phyloP scores from a whole-genome alignment of 1,284 basidiomycete species.

The Tremellales sp. region DNA sequence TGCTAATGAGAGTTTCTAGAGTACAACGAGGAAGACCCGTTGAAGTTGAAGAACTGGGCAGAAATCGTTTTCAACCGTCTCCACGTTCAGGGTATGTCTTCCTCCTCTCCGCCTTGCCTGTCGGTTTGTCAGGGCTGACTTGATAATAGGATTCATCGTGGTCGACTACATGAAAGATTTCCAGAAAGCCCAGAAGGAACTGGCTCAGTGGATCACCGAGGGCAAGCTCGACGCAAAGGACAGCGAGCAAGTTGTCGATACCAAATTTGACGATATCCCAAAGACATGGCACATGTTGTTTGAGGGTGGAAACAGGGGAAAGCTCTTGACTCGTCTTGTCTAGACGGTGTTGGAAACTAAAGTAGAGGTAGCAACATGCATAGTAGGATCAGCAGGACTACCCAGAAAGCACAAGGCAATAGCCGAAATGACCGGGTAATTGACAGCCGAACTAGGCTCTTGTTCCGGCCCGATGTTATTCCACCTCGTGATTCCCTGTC shows the following conservation, averaged over 20 bases:
- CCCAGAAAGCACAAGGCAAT: neutral
- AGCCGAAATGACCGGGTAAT: too few relatives aligned
- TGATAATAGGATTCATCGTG: slow-evolving; percentile 45
- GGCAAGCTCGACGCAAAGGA: slow-evolving; percentile 36
- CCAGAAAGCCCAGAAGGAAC: slow-evolving; percentile 16
- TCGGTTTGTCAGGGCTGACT: slow-evolving; percentile 1
- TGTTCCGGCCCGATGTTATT: too few relatives aligned
- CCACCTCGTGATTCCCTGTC: too few relatives aligned
- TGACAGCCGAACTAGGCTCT: too few relatives aligned
- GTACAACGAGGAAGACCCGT: slow-evolving; percentile 18
- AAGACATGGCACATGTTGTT: slow-evolving; percentile 38
- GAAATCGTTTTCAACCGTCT: slow-evolving; percentile 48
- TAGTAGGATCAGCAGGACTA: neutral
- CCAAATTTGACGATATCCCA: slow-evolving; percentile 39
- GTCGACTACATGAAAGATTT: slow-evolving; percentile 33
- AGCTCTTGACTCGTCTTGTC: slow-evolving; percentile 39
- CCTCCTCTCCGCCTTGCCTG: neutral
- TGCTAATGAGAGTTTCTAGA: slow-evolving; percentile 18
- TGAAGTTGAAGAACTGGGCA: slow-evolving; percentile 24
- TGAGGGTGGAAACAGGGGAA: slow-evolving; percentile 38
- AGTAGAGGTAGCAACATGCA: too few relatives aligned
- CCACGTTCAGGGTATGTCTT: slow-evolving; percentile 40
- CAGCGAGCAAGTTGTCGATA: slow-evolving; percentile 35
- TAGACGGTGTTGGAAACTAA: too few relatives aligned
- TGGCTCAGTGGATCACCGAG: slow-evolving; percentile 27